These are phyloP conservation scores for Penicillium sp. DNA, from an alignment of 2,329 filamentous ascomycete genomes.

Conservation along the genomic window DNA sequence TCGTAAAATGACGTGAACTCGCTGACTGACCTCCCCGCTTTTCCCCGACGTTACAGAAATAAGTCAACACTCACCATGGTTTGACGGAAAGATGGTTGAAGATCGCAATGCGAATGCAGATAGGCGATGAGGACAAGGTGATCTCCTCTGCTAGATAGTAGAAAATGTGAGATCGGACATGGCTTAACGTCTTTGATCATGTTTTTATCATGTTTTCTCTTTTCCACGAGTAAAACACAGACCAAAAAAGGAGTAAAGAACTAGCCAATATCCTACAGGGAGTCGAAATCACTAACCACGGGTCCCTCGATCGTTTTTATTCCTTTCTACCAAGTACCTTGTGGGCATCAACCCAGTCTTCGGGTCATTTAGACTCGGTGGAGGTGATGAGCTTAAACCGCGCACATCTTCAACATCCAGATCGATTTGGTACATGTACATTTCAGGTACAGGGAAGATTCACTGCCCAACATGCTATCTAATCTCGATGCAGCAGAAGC, in stretches of 20 bases:
- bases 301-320: conserved; percentile 21
- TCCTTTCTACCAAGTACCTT: conserved; percentile 25
- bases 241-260: not conserved
- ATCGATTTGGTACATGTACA: not conserved
- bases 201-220: not conserved
- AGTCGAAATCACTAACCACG: conserved; percentile 15
- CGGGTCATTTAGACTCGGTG: conserved; percentile 13
- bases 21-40: conserved; percentile 12
- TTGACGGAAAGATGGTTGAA: not conserved
- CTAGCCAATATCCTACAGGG: conserved; percentile 12
- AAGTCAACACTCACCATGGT: conserved; percentile 13
- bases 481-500: too few species aligned
- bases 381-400: conserved; percentile 13
- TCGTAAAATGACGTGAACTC: not conserved
- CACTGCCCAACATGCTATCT: too few species aligned
- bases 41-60: conserved; percentile 22
- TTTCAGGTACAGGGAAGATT: not conserved
- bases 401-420: not conserved
- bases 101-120: conserved; percentile 1
- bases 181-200: not conserved
- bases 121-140: not conserved
- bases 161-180: not conserved
- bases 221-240: not conserved
- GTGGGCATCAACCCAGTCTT: conserved; percentile 23
- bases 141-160: not conserved